Percentiles rank a stretch among this genome's conserved stretches.
phyloP scores from a whole-genome alignment of 2,329 filamentous ascomycete species.

The Penicillium sclerotiorum region DNA sequence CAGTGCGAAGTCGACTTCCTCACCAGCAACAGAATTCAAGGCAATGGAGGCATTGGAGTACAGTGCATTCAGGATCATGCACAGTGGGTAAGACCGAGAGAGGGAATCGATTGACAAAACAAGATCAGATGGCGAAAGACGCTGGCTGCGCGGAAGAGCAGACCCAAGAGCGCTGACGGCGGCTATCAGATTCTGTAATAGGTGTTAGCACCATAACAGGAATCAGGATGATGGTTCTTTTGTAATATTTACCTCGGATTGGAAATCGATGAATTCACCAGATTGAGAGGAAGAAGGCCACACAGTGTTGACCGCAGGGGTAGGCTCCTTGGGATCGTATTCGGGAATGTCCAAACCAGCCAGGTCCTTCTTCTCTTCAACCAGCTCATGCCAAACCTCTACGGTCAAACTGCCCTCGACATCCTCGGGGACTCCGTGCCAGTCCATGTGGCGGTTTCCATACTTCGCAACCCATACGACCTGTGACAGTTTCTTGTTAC shows the following conservation, averaged over 20 bases:
- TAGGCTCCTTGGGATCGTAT: constrained; percentile 55
- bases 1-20: constrained; percentile 69
- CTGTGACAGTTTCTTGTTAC: constrained; percentile 71
- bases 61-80: constrained; percentile 77
- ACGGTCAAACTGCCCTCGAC: constrained; percentile 75
- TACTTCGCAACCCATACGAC: constrained; percentile 92
- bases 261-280: constrained; percentile 78
- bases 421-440: constrained; percentile 83
- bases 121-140: constrained; percentile 73
- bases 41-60: constrained; percentile 83
- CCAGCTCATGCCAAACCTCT: constrained; percentile 88
- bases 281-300: constrained; percentile 45
- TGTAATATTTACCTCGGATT: constrained; percentile 63
- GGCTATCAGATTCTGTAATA: constrained; percentile 77
- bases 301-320: constrained; percentile 49
- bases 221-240: not conserved
- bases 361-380: constrained; percentile 67
- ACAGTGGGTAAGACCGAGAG: constrained; percentile 75
- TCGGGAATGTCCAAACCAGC: constrained; percentile 67
- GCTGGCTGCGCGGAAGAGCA: constrained; percentile 73
- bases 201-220: not conserved
- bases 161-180: constrained; percentile 77
- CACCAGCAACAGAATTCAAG: constrained; percentile 82
- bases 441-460: constrained; percentile 90
- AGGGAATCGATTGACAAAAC: constrained; percentile 85